These are phyloP conservation scores for Kodamaea alishanica DNA, from an alignment of 1,139 yeast genomes.

Conservation along the genomic window DNA sequence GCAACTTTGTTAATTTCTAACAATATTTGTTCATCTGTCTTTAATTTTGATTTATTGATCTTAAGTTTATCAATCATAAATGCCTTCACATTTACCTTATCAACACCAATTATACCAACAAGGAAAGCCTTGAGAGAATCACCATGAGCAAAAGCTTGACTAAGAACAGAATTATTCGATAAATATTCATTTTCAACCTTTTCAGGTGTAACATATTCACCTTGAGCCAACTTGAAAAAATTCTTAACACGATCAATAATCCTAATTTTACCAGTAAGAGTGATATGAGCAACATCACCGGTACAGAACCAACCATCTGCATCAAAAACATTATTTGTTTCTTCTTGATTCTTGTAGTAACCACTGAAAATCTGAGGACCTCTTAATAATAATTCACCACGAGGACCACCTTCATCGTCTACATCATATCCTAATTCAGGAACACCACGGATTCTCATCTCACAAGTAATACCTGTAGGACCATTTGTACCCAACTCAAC, in stretches of 20 bases:
- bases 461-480: conserved; percentile 48
- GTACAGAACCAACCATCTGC: conserved; percentile 27
- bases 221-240: conserved; percentile 29
- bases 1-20: conserved; percentile 13
- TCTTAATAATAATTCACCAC: conserved; percentile 26
- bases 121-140: conserved; percentile 21
- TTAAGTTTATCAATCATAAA: conserved; percentile 15
- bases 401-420: conserved; percentile 27
- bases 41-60: conserved; percentile 14
- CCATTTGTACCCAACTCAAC: conserved; percentile 65
- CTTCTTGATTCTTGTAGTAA: conserved; percentile 25
- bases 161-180: conserved; percentile 17
- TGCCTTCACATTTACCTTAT: conserved; percentile 16
- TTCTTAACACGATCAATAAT: conserved; percentile 28
- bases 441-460: conserved; percentile 59
- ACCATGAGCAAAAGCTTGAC: conserved; percentile 22
- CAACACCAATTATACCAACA: conserved; percentile 23
- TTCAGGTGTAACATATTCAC: conserved; percentile 27
- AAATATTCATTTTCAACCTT: conserved; percentile 22
- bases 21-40: conserved; percentile 15
- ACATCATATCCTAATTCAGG: conserved; percentile 65
- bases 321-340: conserved; percentile 20
- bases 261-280: conserved; percentile 16
- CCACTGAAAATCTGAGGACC: conserved; percentile 25
- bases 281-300: conserved; percentile 25